Percentiles rank a stretch among this genome's conserved stretches.
Conservation (phyloP, 176 grass and related monocot genomes). For the Musa troglodytarum region DNA sequence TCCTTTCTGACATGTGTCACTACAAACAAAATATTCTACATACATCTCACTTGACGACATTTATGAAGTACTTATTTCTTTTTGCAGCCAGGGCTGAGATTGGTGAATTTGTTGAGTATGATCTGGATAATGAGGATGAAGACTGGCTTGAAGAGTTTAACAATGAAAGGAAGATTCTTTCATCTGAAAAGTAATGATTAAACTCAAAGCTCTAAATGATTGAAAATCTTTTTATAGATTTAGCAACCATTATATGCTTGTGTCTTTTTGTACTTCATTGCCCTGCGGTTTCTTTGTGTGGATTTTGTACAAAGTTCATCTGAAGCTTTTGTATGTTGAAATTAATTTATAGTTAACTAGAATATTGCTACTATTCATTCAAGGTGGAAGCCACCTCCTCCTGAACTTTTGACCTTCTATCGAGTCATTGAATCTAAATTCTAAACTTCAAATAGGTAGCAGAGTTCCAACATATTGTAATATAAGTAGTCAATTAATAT, state of each 20-base stretch:
- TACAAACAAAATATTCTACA: not conserved
- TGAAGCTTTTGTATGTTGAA: too few relatives aligned
- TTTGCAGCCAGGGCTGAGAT: slow-evolving; percentile 82
- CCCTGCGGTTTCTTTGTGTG: too few relatives aligned
- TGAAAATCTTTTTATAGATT: not conserved
- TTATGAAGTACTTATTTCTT: slow-evolving; percentile 23
- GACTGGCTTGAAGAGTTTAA: slow-evolving; percentile 93
- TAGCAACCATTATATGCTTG: too few relatives aligned
- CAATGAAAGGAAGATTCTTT: slow-evolving; percentile 68
- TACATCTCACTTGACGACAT: not conserved
- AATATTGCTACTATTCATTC: not conserved
- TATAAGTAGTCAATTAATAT: too few relatives aligned
- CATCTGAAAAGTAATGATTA: slow-evolving; percentile 69
- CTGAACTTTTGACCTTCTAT: not conserved
- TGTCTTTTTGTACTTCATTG: too few relatives aligned
- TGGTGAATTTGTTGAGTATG: slow-evolving; percentile 90
- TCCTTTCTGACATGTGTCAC: not conserved
- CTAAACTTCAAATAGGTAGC: not conserved
- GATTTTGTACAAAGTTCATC: too few relatives aligned
- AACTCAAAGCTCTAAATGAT: not conserved
- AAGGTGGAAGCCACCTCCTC: not conserved
- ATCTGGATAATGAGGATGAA: slow-evolving; percentile 94
- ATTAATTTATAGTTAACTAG: slow-evolving; percentile 7
- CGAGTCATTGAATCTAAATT: not conserved
- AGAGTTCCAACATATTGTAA: too few relatives aligned